Percentiles rank a stretch among this genome's conserved stretches.
Evolutionary conservation across 176 grass and related monocot genomes (phyloP).

Genomic region (Eleusine coracana): DNA sequence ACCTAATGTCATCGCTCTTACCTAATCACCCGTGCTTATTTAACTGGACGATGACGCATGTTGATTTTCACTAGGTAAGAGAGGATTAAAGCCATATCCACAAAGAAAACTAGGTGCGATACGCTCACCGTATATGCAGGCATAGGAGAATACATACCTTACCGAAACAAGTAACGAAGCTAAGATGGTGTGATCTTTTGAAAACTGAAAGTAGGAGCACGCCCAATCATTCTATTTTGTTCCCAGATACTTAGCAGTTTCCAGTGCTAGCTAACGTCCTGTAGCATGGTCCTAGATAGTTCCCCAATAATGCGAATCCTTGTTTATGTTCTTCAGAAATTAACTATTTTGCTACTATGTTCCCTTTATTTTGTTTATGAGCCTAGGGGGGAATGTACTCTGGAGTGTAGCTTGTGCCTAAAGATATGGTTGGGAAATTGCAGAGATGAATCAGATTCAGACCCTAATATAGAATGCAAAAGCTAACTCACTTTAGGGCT

Average conservation of each 20-base stretch:
- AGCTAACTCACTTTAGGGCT: conserved; percentile 43
- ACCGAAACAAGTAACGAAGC: conserved; percentile 35
- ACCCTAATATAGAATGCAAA: conserved; percentile 45
- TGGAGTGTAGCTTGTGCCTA: conserved; percentile 25
- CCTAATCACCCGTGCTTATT: conserved; percentile 38
- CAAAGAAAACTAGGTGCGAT: conserved; percentile 40
- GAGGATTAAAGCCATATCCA: conserved; percentile 42
- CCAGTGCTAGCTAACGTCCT: conserved; percentile 8
- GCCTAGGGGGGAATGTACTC: conserved; percentile 39
- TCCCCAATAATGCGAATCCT: not conserved
- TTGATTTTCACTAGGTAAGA: conserved; percentile 22
- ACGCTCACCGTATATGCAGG: conserved; percentile 30
- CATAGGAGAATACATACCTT: conserved; percentile 36
- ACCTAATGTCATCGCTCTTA: conserved; percentile 32
- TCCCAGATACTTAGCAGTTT: conserved; percentile 35
- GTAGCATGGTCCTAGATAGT: conserved; percentile 23
- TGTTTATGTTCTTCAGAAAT: not conserved
- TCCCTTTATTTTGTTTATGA: conserved; percentile 19
- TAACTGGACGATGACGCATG: conserved; percentile 16
- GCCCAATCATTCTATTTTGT: conserved; percentile 35
- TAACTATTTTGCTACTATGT: conserved; percentile 6
- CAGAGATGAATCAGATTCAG: conserved; percentile 44
- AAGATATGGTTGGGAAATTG: conserved; percentile 36
- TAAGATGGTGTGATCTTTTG: conserved; percentile 12
- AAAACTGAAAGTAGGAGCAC: conserved; percentile 28